Conservation (phyloP, 1,284 basidiomycete genomes). For the Moesziomyces parantarcticus region DNA sequence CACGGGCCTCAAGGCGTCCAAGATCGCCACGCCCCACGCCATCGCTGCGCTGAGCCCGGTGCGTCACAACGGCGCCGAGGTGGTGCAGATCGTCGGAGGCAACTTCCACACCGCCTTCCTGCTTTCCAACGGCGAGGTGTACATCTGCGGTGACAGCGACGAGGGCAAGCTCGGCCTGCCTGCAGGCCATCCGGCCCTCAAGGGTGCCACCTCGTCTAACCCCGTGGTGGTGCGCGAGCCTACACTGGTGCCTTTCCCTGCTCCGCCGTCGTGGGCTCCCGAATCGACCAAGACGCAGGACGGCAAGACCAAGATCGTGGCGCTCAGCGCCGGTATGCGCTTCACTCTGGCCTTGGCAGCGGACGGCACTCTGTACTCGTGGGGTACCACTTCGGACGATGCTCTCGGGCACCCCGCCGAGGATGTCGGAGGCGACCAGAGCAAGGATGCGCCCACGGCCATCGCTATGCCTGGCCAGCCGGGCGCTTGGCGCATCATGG, state of each 20-base stretch:
- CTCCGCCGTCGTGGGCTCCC: conserved; percentile 68
- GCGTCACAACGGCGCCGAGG: conserved; percentile 71
- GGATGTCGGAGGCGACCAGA: conserved; percentile 67
- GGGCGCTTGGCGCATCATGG: conserved; percentile 69
- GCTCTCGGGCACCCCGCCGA: conserved; percentile 70
- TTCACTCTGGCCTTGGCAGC: conserved; percentile 84
- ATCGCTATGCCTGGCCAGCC: conserved; percentile 71
- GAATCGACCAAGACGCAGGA: conserved; percentile 58
- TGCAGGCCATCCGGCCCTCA: conserved; percentile 37
- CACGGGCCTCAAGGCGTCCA: conserved; percentile 70
- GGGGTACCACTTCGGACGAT: conserved; percentile 79
- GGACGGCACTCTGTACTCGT: conserved; percentile 82
- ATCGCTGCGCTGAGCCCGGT: conserved; percentile 77
- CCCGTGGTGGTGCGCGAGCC: conserved; percentile 55
- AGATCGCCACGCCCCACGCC: conserved; percentile 77
- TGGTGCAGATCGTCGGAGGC: conserved; percentile 76
- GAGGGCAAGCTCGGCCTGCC: conserved; percentile 60
- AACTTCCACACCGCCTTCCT: conserved; percentile 89
- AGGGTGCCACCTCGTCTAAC: conserved; percentile 28
- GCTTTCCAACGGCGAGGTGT: conserved; percentile 83
- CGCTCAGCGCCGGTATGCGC: conserved; percentile 80
- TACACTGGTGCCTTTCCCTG: conserved; percentile 63
- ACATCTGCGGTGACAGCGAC: conserved; percentile 61
- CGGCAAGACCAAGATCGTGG: conserved; percentile 76
- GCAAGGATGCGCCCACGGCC: conserved; percentile 75